phyloP scores from a whole-genome alignment of 2,329 filamentous ascomycete genomes.

The Cucurbitaria berberidis region DNA sequence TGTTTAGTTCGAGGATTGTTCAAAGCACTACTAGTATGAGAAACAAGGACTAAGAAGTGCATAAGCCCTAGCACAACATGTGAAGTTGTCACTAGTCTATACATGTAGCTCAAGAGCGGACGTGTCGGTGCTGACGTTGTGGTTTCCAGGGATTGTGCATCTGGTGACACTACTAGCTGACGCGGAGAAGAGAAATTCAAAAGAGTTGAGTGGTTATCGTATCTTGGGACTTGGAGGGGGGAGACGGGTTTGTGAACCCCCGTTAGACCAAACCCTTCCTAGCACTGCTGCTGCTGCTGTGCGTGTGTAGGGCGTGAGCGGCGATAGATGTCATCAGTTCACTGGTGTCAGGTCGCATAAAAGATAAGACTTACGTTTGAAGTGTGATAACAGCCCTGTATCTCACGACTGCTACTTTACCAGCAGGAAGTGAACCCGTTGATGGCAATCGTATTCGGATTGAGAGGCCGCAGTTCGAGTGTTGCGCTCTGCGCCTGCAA shows the following conservation, averaged over 20 bases:
- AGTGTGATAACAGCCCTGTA: background rate
- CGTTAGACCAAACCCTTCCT: too few species aligned
- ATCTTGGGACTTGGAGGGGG: too few species aligned
- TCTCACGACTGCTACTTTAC: background rate
- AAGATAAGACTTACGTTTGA: background rate
- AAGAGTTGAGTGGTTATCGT: background rate
- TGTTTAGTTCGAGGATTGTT: too few species aligned
- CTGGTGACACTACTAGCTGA: background rate
- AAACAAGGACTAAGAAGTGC: background rate
- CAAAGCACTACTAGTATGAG: too few species aligned
- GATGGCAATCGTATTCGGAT: background rate
- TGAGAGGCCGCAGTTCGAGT: background rate
- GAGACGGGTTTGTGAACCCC: too few species aligned
- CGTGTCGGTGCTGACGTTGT: background rate
- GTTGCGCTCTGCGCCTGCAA: background rate
- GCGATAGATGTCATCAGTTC: background rate
- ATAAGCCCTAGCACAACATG: background rate
- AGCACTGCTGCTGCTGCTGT: background rate
- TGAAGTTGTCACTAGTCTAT: background rate
- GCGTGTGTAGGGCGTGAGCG: background rate
- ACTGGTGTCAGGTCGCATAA: background rate
- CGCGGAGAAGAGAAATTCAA: background rate
- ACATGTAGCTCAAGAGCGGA: background rate
- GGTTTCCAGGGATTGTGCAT: too few species aligned
- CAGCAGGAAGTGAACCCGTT: background rate